Conservation (phyloP, 2,329 filamentous ascomycete species). For the Leptosphaerulina australis region DNA sequence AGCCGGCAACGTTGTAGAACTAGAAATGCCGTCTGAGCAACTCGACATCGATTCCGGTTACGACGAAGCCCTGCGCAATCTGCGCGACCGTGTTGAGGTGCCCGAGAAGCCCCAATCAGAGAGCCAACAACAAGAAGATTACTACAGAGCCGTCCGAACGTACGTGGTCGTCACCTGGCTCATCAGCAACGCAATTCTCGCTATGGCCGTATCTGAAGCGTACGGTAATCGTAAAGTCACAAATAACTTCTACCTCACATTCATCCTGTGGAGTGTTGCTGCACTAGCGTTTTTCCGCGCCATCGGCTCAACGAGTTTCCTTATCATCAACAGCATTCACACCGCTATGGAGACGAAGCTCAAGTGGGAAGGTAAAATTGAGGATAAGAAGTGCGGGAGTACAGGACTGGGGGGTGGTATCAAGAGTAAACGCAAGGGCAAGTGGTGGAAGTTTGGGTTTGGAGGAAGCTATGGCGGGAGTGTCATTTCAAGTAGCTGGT, state of each 20-base stretch:
- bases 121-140: slow-evolving; percentile 91
- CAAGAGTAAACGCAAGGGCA: slow-evolving; percentile 32
- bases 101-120: slow-evolving; percentile 67
- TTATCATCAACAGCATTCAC: slow-evolving; percentile 82
- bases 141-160: slow-evolving; percentile 94
- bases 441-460: slow-evolving; percentile 23
- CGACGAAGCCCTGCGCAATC: slow-evolving; percentile 93
- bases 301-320: slow-evolving; percentile 79
- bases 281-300: slow-evolving; percentile 85
- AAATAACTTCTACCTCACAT: slow-evolving; percentile 86
- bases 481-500: slow-evolving; percentile 47
- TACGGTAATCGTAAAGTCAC: slow-evolving; percentile 75
- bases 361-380: slow-evolving; percentile 55
- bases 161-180: slow-evolving; percentile 99
- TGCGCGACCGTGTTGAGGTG: slow-evolving; percentile 90
- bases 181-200: slow-evolving; percentile 86
- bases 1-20: slow-evolving; percentile 76
- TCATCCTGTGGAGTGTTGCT: slow-evolving; percentile 93
- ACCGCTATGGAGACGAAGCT: slow-evolving; percentile 86
- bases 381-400: slow-evolving; percentile 34
- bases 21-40: slow-evolving; percentile 98
- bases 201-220: slow-evolving; percentile 89
- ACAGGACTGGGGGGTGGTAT: slow-evolving; percentile 38
- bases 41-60: slow-evolving; percentile 98
- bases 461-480: slow-evolving; percentile 24